These are phyloP conservation scores for Tremella mesenterica DNA, from an alignment of 768 basidiomycete species.

Conservation along the genomic window DNA sequence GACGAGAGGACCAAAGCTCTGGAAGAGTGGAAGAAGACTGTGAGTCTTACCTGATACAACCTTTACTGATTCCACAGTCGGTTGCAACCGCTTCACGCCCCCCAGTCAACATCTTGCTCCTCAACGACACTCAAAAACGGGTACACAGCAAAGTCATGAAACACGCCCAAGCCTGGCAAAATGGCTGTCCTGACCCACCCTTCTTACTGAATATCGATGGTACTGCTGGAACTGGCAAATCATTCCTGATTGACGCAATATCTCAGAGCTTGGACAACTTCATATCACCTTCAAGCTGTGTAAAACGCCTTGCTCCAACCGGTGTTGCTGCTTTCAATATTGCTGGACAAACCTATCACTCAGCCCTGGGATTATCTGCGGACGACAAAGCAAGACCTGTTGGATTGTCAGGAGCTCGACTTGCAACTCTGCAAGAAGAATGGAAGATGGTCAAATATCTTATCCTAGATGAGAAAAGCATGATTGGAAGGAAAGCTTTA, in stretches of 20 bases:
- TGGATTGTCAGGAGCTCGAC: neutral
- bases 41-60: no score
- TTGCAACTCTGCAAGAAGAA: neutral
- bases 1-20: no score
- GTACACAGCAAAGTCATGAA: neutral
- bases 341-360: constrained; percentile 2
- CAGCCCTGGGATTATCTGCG: neutral
- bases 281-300: no score
- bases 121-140: neutral
- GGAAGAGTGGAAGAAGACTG: no score
- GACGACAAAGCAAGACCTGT: neutral
- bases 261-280: neutral
- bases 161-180: neutral
- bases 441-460: neutral
- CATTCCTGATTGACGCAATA: constrained; percentile 4
- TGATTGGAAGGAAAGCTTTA: neutral
- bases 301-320: neutral
- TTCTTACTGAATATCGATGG: constrained; percentile 6
- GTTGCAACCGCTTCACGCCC: neutral
- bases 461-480: constrained; percentile 5
- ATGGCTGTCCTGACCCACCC: neutral
- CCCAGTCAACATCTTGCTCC: neutral
- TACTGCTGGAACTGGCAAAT: constrained; percentile 8
- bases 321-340: constrained; percentile 8
- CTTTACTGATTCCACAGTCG: no score